Evolutionary conservation across 140 eudicot genomes (phyloP).

Genomic region (Flaveria floridana): DNA sequence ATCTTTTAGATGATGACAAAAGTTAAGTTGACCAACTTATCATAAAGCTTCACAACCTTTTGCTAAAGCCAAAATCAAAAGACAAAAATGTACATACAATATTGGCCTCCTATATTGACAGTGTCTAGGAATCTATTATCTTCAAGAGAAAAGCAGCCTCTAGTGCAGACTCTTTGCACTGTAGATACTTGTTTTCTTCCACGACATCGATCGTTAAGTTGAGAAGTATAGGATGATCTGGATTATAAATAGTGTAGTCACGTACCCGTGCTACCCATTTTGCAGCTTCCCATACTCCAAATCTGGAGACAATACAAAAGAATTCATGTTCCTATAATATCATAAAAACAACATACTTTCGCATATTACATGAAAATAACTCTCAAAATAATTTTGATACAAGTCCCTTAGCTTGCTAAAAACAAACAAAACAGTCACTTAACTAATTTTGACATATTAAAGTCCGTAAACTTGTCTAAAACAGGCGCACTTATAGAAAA

Average conservation of each 20-base stretch:
- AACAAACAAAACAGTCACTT: no score
- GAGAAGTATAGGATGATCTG: constrained; percentile 70
- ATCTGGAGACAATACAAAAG: constrained; percentile 38
- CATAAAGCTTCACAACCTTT: constrained; percentile 30
- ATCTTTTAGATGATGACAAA: constrained; percentile 34
- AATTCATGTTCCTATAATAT: constrained; percentile 1
- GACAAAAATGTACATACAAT: constrained; percentile 21
- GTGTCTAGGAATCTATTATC: constrained; percentile 51
- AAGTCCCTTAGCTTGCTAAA: no score
- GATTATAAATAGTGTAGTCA: constrained; percentile 58
- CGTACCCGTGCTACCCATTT: constrained; percentile 93
- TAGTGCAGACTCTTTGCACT: constrained; percentile 79
- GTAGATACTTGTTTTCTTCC: constrained; percentile 75
- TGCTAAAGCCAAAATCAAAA: neutral
- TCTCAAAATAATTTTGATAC: no score
- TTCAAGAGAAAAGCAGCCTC: constrained; percentile 86
- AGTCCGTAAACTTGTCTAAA: no score
- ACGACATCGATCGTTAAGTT: constrained; percentile 66
- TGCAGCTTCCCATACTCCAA: constrained; percentile 99
- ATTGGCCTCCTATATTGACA: constrained; percentile 13
- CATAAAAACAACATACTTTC: neutral
- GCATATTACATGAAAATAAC: neutral
- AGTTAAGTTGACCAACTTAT: constrained; percentile 39
- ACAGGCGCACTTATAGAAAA: no score
- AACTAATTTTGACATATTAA: no score